Evolutionary conservation across 2,329 filamentous ascomycete genomes (phyloP), one percentile per base, ranked within the genome.

Genomic region (Aspergillus transmontanensis): DNA sequence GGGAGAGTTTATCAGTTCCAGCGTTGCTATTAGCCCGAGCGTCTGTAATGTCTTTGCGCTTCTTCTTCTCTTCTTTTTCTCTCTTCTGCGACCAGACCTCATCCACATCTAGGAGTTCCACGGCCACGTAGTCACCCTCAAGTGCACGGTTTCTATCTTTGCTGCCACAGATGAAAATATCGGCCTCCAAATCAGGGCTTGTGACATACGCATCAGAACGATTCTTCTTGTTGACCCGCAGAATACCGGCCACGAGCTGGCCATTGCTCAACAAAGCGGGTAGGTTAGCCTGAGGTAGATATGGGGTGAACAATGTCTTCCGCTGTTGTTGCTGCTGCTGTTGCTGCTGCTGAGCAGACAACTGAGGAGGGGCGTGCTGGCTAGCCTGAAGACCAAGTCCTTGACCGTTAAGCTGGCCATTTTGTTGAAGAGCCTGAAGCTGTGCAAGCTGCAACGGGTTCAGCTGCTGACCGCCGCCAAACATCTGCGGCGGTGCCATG

Each of bases 61-160:
- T 99, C 88, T 99, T 99, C 87, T 99, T 99, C 79, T 99, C 95
- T 81, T 99, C 95, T 79, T 99, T 99, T 79, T 99, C 95, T 61
- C 93, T 92, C 85, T 99, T 99, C 83, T 99, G 95, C 28, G 90
- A 88, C 95, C 95, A 99, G 3, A 99, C 95, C 76, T 99, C 95
- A 76, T 98, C 95, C 9, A 99, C 95, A 74, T 99, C 94, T 58
- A 99, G 88, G 54, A 99, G 89, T 80, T 99, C 95, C 59, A 99
- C 89, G 36, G 95, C 95, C 63, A 99, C 95, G 60, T 97, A 86
- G 77, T 99, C 95, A 63, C 95, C 95, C 78, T 99, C 95, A 41
- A 99, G 86, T 60, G 95, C 95, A 79, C 95, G 91, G 79, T 99
- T 99, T 70, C 95, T 91, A 78, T 99, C 95, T 80, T 99, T 99